Percentiles rank a stretch among this genome's conserved stretches.
Conservation (phyloP, 1,284 basidiomycete genomes). For the Cutaneotrichosporon sp. region DNA sequence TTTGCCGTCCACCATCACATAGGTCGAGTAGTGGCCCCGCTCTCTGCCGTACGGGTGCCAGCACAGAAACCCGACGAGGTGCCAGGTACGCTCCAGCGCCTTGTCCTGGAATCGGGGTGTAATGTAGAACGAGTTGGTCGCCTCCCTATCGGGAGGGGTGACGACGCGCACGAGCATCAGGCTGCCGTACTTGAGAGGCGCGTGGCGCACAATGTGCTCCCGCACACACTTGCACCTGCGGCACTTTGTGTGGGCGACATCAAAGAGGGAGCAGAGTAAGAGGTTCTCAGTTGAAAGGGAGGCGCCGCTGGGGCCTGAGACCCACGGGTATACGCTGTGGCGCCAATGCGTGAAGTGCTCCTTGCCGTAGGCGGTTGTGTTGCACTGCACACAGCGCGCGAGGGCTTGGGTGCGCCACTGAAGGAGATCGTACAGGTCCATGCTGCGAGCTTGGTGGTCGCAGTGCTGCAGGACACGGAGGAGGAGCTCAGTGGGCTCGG, state of each 20-base stretch:
- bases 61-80: neutral
- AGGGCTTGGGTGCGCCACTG: neutral
- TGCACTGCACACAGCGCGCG: slow-evolving; percentile 1
- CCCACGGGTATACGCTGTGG: neutral
- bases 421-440: neutral
- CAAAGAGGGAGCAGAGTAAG: neutral
- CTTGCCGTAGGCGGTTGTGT: neutral
- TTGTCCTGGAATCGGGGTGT: neutral
- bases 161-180: neutral
- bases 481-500: neutral
- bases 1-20: neutral
- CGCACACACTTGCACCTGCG: neutral
- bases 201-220: neutral
- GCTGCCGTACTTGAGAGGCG: neutral
- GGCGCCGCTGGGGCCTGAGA: neutral
- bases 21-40: neutral
- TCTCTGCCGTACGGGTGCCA: neutral
- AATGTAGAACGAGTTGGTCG: neutral
- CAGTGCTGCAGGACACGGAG: neutral
- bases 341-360: neutral
- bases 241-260: neutral
- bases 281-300: neutral
- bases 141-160: neutral
- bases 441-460: neutral
- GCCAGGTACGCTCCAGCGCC: neutral